phyloP scores from a whole-genome alignment of 768 basidiomycete genomes.

The Sutorius australiensis region DNA sequence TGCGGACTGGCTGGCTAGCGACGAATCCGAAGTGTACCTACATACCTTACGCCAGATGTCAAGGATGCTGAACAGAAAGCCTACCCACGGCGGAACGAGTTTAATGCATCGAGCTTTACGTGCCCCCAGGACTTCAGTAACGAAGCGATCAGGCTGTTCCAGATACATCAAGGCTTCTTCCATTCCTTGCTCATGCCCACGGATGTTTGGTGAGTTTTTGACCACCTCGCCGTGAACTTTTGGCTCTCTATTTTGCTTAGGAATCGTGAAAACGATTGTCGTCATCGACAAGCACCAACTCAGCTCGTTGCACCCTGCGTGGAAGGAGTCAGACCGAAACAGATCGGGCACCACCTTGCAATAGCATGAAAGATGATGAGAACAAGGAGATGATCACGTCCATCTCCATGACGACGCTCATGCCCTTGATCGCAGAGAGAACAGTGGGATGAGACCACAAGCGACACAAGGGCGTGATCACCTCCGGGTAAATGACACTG shows the following conservation, averaged over 20 bases:
- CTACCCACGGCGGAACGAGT: neutral
- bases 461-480: neutral
- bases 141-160: neutral
- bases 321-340: too few relatives aligned
- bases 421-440: neutral
- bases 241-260: neutral
- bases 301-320: too few relatives aligned
- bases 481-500: neutral
- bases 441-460: neutral
- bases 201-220: neutral
- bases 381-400: too few relatives aligned
- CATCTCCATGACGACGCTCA: rapidly evolving
- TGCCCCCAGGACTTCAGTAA: neutral
- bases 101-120: neutral
- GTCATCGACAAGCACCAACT: too few relatives aligned
- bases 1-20: neutral
- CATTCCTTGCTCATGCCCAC: neutral
- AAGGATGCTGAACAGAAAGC: neutral
- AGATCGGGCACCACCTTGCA: too few relatives aligned
- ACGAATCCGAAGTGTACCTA: neutral
- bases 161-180: neutral
- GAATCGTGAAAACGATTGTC: too few relatives aligned
- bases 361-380: too few relatives aligned
- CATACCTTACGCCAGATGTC: neutral
- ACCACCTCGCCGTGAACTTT: neutral